phyloP scores from a whole-genome alignment of 2,329 filamentous ascomycete species.

The Neopestalotiopsis rosae region DNA sequence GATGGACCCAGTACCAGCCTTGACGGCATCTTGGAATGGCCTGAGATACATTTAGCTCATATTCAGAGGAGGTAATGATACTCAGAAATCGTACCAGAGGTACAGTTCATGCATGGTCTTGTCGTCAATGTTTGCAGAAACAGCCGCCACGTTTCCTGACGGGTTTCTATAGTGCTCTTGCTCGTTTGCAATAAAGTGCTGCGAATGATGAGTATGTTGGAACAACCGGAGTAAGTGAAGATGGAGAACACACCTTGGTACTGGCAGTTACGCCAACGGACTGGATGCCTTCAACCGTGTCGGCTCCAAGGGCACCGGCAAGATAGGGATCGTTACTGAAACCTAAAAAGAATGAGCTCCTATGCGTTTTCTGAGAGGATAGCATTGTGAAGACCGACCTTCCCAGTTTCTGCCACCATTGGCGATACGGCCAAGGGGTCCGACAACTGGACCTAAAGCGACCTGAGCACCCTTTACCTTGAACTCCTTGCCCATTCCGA shows the following conservation, averaged over 20 bases:
- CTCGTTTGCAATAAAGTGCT: slow-evolving; percentile 73
- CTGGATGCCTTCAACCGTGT: slow-evolving; percentile 73
- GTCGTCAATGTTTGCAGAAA: slow-evolving; percentile 65
- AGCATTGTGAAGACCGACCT: no score
- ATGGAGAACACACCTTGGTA: slow-evolving; percentile 46
- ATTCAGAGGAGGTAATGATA: background rate
- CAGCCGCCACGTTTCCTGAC: slow-evolving; percentile 51
- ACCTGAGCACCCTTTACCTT: slow-evolving; percentile 79
- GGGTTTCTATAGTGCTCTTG: slow-evolving; percentile 76
- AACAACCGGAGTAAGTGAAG: no score
- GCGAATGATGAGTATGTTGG: background rate
- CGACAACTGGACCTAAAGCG: slow-evolving; percentile 77
- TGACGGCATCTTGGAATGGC: slow-evolving; percentile 45
- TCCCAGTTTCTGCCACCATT: slow-evolving; percentile 71
- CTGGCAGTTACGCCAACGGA: slow-evolving; percentile 73
- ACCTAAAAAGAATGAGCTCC: no score
- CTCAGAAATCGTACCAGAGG: slow-evolving; percentile 55
- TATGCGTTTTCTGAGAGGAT: no score
- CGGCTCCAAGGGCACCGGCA: slow-evolving; percentile 46
- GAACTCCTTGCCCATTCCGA: slow-evolving; percentile 79
- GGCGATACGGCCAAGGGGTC: slow-evolving; percentile 66
- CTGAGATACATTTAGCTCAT: background rate
- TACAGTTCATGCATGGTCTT: slow-evolving; percentile 67
- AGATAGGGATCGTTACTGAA: slow-evolving; percentile 65
- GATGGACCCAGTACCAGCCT: slow-evolving; percentile 61